phyloP scores from a whole-genome alignment of 1,284 basidiomycete genomes.

The Vanrija sp. region DNA sequence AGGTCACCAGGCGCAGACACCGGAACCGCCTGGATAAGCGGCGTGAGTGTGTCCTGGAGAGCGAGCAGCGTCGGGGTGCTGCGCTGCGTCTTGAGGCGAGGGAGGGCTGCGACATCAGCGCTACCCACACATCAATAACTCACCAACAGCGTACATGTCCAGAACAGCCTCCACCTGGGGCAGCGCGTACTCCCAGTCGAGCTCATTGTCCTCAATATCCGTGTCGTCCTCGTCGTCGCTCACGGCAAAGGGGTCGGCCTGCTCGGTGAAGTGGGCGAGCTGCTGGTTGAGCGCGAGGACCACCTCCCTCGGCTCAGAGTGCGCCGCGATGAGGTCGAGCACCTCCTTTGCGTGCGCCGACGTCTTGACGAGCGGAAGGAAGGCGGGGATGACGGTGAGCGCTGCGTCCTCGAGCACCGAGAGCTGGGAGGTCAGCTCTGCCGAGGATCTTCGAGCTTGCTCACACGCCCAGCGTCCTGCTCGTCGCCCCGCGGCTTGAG shows the following conservation, averaged over 20 bases:
- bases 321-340: slow-evolving; percentile 16
- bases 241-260: slow-evolving; percentile 24
- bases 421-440: background rate
- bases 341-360: slow-evolving; percentile 3
- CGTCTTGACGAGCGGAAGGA: slow-evolving; percentile 7
- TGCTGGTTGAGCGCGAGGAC: slow-evolving; percentile 28
- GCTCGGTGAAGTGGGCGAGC: slow-evolving; percentile 25
- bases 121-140: slow-evolving; percentile 2
- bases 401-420: slow-evolving; percentile 17
- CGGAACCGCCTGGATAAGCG: slow-evolving; percentile 19
- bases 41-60: slow-evolving; percentile 21
- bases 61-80: slow-evolving; percentile 34
- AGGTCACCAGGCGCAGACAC: slow-evolving; percentile 5
- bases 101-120: slow-evolving; percentile 18
- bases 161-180: slow-evolving; percentile 58
- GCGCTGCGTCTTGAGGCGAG: slow-evolving; percentile 21
- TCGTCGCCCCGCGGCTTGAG: slow-evolving; percentile 14
- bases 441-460: background rate
- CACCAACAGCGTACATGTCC: slow-evolving; percentile 23
- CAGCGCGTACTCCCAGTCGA: slow-evolving; percentile 48
- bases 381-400: slow-evolving; percentile 13
- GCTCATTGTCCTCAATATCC: slow-evolving; percentile 27
- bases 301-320: slow-evolving; percentile 28
- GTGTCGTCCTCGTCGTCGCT: slow-evolving; percentile 30
- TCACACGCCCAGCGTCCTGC: slow-evolving; percentile 12